phyloP scores from a whole-genome alignment of 176 grass and related monocot genomes.

The Themeda triandra region DNA sequence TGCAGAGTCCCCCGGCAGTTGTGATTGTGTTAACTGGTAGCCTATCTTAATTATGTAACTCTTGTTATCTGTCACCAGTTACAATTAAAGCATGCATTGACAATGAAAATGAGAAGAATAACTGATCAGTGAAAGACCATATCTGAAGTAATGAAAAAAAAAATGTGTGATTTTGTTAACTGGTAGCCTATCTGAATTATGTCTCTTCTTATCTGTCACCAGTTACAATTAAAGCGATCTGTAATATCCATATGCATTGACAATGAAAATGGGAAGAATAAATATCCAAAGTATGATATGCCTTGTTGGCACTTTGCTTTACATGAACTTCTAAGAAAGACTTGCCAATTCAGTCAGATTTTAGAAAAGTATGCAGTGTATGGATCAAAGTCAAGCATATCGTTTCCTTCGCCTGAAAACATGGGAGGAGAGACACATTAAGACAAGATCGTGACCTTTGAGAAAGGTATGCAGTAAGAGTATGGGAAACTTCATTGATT shows the following conservation, averaged over 20 bases:
- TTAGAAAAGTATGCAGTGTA: not conserved
- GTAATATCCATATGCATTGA: not conserved
- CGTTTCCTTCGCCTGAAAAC: slow-evolving; percentile 2
- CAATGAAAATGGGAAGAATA: not conserved
- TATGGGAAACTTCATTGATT: slow-evolving; percentile 15
- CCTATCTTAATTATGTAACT: too few species aligned
- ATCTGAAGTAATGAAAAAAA: not conserved
- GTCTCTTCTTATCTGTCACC: not conserved
- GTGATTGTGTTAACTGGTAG: too few species aligned
- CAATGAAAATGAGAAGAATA: too few species aligned
- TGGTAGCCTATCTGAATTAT: not conserved
- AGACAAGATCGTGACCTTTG: not conserved
- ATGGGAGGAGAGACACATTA: not conserved
- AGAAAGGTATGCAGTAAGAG: not conserved
- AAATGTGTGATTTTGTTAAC: not conserved
- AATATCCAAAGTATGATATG: not conserved
- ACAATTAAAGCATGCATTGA: too few species aligned
- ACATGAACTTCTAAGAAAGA: not conserved
- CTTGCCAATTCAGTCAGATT: not conserved
- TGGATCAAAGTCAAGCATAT: not conserved
- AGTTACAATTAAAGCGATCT: not conserved
- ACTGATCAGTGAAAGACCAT: not conserved
- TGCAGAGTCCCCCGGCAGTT: too few species aligned
- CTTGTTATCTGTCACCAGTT: too few species aligned
- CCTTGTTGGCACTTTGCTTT: not conserved